phyloP scores from a whole-genome alignment of 129 eudicot genomes.

The Glebionis coronaria region DNA sequence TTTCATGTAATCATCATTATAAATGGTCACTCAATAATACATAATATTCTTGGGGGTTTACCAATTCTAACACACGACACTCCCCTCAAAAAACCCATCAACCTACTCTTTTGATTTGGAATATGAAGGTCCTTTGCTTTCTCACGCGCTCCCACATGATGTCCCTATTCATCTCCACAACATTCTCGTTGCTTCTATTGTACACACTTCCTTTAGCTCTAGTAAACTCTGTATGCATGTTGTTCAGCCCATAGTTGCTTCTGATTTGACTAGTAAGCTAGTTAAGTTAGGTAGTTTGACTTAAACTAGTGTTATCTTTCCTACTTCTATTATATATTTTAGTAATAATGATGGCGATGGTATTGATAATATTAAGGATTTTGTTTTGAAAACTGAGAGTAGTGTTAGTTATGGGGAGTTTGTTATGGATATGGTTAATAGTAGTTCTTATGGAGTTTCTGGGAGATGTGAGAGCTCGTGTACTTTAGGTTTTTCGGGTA shows the following conservation, averaged over 20 bases:
- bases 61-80: too few relatives aligned
- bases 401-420: constrained; percentile 37
- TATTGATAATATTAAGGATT: constrained; percentile 49
- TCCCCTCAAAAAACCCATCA: too few relatives aligned
- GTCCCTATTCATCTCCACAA: constrained; percentile 69
- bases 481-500: constrained; percentile 66
- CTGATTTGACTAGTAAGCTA: constrained; percentile 40
- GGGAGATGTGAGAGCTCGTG: constrained; percentile 71
- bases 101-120: constrained; percentile 81
- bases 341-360: constrained; percentile 14
- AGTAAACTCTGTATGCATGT: constrained; percentile 61
- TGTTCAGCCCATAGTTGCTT: constrained; percentile 70
- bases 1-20: too few relatives aligned
- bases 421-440: constrained; percentile 1
- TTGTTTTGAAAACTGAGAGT: constrained; percentile 49
- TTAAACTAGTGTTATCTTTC: constrained; percentile 54
- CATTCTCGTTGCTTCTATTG: constrained; percentile 82
- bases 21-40: too few relatives aligned
- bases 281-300: constrained; percentile 60
- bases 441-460: constrained; percentile 47
- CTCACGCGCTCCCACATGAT: constrained; percentile 69
- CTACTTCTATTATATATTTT: constrained; percentile 68
- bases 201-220: constrained; percentile 35
- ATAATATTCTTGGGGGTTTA: too few relatives aligned
- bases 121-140: constrained; percentile 88